These are phyloP conservation scores for Actinomortierella wolfii DNA, from an alignment of 371 early-diverging fungal genomes.

Conservation along the genomic window DNA sequence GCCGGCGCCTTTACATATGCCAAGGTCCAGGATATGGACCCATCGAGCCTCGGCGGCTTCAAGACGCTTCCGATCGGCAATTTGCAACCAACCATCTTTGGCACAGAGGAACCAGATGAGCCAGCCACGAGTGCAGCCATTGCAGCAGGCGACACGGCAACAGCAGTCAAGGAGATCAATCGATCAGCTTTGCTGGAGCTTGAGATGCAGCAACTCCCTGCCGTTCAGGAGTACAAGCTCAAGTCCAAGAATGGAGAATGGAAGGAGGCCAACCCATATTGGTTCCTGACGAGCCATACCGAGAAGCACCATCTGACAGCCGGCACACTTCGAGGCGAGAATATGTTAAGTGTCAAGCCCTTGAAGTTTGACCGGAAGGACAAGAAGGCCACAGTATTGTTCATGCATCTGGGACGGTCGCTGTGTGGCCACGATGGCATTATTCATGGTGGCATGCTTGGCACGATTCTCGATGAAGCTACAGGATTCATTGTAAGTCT, in stretches of 20 bases:
- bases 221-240: constrained; percentile 29
- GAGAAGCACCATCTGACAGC: constrained; percentile 32
- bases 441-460: constrained; percentile 79
- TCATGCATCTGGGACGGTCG: constrained; percentile 44
- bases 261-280: constrained; percentile 37
- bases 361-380: constrained; percentile 44
- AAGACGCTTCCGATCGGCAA: constrained; percentile 27
- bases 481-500: background rate
- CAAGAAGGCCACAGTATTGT: constrained; percentile 40
- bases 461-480: constrained; percentile 73
- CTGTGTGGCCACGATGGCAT: constrained; percentile 78
- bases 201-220: constrained; percentile 20
- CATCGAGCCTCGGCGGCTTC: constrained; percentile 23
- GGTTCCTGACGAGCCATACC: constrained; percentile 35
- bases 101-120: constrained; percentile 24
- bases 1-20: constrained; percentile 37
- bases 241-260: constrained; percentile 31
- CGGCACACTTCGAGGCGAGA: constrained; percentile 38
- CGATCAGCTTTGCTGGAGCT: constrained; percentile 23
- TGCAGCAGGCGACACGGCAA: background rate
- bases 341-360: constrained; percentile 38
- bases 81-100: constrained; percentile 28
- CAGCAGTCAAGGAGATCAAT: constrained; percentile 27
- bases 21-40: constrained; percentile 25
- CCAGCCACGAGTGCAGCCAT: constrained; percentile 3